Evolutionary conservation across 1,139 yeast species (phyloP).

Genomic region (Candida sojae): DNA sequence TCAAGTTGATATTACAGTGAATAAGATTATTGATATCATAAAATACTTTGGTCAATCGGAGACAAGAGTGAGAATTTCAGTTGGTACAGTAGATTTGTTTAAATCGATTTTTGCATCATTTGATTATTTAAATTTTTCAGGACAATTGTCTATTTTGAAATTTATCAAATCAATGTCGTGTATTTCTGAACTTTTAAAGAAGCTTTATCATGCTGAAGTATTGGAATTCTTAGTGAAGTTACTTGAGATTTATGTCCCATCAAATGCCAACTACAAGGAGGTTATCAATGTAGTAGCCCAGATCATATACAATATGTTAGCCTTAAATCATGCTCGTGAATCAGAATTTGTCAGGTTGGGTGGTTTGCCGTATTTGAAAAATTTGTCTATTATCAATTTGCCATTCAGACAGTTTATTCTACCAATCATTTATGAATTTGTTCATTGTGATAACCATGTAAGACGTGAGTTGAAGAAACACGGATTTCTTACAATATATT

Average conservation of each 20-base stretch:
- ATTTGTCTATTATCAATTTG: conserved; percentile 44
- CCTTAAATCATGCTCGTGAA: conserved; percentile 55
- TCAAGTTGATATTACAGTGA: conserved; percentile 30
- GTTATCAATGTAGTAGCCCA: conserved; percentile 46
- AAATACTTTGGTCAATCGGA: conserved; percentile 47
- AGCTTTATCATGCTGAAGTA: conserved; percentile 42
- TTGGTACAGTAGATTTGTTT: conserved; percentile 46
- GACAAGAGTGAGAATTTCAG: conserved; percentile 39
- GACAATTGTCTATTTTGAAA: conserved; percentile 42
- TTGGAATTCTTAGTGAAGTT: conserved; percentile 39
- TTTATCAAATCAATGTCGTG: conserved; percentile 47
- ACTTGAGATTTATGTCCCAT: conserved; percentile 30
- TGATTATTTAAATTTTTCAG: conserved; percentile 27
- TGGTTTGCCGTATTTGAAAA: conserved; percentile 51
- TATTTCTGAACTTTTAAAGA: conserved; percentile 34
- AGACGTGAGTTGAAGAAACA: conserved; percentile 38
- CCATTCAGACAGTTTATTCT: conserved; percentile 63
- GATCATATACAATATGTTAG: conserved; percentile 56
- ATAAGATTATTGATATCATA: conserved; percentile 40
- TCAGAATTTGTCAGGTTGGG: conserved; percentile 56
- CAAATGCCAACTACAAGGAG: conserved; percentile 36
- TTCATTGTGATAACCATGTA: conserved; percentile 47
- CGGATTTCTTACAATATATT: conserved; percentile 48
- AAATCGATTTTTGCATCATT: conserved; percentile 45
- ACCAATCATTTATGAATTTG: conserved; percentile 66